These are phyloP conservation scores for Chaetomium cochliodes DNA, from an alignment of 495 filamentous ascomycete genomes.

Conservation along the genomic window DNA sequence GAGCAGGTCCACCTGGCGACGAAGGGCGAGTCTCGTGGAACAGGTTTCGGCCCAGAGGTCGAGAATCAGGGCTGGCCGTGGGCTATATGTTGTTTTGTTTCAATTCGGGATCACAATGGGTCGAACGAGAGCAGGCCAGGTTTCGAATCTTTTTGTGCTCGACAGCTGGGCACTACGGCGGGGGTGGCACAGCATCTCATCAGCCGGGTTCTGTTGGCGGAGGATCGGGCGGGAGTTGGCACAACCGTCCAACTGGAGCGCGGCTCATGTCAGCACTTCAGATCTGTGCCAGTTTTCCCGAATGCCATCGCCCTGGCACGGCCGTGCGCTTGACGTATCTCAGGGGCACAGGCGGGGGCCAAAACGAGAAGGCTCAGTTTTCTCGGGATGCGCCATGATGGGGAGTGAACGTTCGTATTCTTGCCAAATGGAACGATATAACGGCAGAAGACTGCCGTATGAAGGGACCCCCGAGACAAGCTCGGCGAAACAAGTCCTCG, in stretches of 20 bases:
- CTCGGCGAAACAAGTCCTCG: too few species aligned
- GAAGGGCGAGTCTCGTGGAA: background rate
- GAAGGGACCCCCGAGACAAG: too few species aligned
- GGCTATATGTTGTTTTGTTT: slow-evolving; percentile 1
- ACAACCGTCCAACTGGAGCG: slow-evolving; percentile 9
- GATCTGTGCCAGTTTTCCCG: background rate
- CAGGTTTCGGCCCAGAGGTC: background rate
- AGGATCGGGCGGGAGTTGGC: background rate
- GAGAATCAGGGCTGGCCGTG: background rate
- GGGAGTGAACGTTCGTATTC: too few species aligned
- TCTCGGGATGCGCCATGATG: too few species aligned
- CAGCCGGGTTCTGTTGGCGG: background rate
- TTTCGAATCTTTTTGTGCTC: background rate
- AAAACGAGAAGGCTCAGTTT: background rate
- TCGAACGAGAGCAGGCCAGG: background rate
- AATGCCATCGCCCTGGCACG: too few species aligned
- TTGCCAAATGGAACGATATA: too few species aligned
- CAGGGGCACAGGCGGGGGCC: background rate
- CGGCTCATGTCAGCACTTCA: slow-evolving; percentile 14
- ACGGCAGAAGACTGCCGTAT: too few species aligned
- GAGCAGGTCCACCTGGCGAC: background rate
- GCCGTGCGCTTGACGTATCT: background rate
- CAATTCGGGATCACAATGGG: background rate
- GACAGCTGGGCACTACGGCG: background rate
- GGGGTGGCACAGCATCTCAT: slow-evolving; percentile 11